Percentiles rank a stretch among this genome's conserved stretches.
Conservation (phyloP, 805 yeast species). For the Komagataella mondaviorum region DNA sequence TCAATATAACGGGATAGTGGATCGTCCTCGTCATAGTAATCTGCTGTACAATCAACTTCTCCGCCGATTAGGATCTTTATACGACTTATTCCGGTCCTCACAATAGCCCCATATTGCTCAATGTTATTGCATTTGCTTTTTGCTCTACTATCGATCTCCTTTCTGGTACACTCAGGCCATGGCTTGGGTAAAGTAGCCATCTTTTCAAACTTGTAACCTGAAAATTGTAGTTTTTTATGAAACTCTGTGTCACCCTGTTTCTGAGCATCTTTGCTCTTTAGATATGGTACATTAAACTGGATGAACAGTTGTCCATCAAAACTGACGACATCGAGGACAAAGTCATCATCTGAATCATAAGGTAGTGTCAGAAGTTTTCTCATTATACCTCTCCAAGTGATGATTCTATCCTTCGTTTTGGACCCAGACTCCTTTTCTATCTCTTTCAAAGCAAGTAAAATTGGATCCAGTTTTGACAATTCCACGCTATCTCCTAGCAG, state of each 20-base stretch:
- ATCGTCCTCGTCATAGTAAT: constrained; percentile 32
- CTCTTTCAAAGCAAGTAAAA: constrained; percentile 38
- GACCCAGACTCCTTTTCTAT: constrained; percentile 35
- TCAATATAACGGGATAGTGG: constrained; percentile 70
- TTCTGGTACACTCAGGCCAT: constrained; percentile 55
- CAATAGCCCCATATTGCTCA: constrained; percentile 73
- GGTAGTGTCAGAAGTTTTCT: constrained; percentile 60
- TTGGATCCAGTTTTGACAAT: constrained; percentile 44
- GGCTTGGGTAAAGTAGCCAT: constrained; percentile 66
- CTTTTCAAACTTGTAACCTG: constrained; percentile 81
- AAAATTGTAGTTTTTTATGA: constrained; percentile 29
- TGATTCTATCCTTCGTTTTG: constrained; percentile 48
- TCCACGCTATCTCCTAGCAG: constrained; percentile 38
- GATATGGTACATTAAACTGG: constrained; percentile 23
- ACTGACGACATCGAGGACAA: constrained; percentile 48
- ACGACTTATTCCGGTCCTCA: constrained; percentile 72
- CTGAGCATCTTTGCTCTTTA: constrained; percentile 11
- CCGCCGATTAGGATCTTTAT: constrained; percentile 64
- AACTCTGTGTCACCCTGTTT: constrained; percentile 18
- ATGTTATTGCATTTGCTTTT: constrained; percentile 50
- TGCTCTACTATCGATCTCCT: constrained; percentile 51
- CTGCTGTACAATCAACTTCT: constrained; percentile 87
- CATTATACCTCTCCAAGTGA: constrained; percentile 81
- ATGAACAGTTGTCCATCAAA: constrained; percentile 71
- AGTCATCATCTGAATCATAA: constrained; percentile 37